A percentile compares a stretch with the other conserved stretches of the same genome.
Conservation (phyloP, 768 basidiomycete species). For the Pleurotus tuber-regium region DNA sequence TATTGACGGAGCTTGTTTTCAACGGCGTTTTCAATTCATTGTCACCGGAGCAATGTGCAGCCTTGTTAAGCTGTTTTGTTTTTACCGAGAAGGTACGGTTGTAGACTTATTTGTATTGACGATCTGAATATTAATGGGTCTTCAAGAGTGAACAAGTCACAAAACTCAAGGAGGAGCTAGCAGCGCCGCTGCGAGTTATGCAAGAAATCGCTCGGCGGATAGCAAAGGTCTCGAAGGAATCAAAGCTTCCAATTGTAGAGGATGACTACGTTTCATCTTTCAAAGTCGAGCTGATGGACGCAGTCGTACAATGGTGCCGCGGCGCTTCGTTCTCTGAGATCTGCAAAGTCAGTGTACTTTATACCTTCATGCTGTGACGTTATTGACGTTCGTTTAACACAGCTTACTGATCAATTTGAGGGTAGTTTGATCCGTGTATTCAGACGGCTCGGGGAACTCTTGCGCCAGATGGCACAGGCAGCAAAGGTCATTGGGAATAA, state of each 20-base stretch:
- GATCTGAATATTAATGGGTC: neutral
- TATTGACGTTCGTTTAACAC: slow-evolving; percentile 10
- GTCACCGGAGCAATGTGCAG: slow-evolving; percentile 88
- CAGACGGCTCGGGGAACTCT: slow-evolving; percentile 87
- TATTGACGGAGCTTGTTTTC: slow-evolving; percentile 96
- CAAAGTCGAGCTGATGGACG: slow-evolving; percentile 99
- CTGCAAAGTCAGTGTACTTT: slow-evolving; percentile 67
- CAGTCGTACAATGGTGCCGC: slow-evolving; percentile 97
- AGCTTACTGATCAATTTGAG: slow-evolving; percentile 97
- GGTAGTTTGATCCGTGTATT: slow-evolving; percentile 97
- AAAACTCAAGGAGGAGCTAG: slow-evolving; percentile 90
- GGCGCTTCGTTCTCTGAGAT: slow-evolving; percentile 95
- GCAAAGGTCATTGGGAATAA: slow-evolving; percentile 96
- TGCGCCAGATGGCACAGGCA: slow-evolving; percentile 94
- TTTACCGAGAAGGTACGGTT: slow-evolving; percentile 86
- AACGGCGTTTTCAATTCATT: slow-evolving; percentile 93
- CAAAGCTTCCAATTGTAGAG: slow-evolving; percentile 84
- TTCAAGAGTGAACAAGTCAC: slow-evolving; percentile 79
- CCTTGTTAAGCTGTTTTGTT: slow-evolving; percentile 95
- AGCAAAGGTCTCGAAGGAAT: slow-evolving; percentile 95
- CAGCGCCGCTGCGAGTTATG: slow-evolving; percentile 89
- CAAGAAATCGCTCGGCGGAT: slow-evolving; percentile 95
- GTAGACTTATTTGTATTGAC: neutral
- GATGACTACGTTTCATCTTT: slow-evolving; percentile 95
- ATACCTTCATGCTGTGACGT: neutral